Base-by-base conservation (phyloP, 1,139 yeast genomes). In the Saccharomycopsis phalli region DNA sequence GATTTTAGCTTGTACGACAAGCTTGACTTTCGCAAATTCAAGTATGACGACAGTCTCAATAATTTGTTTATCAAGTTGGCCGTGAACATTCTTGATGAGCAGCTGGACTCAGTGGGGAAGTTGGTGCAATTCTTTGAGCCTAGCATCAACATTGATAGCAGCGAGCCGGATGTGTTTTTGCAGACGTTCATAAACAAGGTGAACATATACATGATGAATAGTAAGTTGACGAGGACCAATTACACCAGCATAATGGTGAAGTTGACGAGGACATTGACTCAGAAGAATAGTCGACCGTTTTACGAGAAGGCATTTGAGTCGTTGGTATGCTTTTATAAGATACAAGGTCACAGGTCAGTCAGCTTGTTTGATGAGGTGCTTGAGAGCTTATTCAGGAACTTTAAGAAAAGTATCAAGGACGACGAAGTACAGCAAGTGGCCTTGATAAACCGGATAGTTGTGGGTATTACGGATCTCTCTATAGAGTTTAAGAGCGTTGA, bases 61-160 rank as follows among this genome's bases (percentile, higher is more conserved):
- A 37, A 37, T 18, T 28, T 17, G 7, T 44, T 44, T 16, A 38
- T 44, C 20, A 44, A 41, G 32, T 34, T 44, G 26, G 47, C 36
- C 7, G 11, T 44, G 20, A 5, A 14, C 3, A 35, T 38, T 3
- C n/a, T 31, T 17, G 14, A 27, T 8, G 23, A 16, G 21, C 18
- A 30, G 11, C 14, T 10, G 19, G 32, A 16, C 10, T n/a, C n/a
- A n/a, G 16, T 19, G 14, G 8, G 13, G 4, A 25, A 38, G 26
- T 30, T 44, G 16, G 47, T 35, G 18, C 45, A 35, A 16, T 42
- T 44, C 26, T 41, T 44, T 38, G 47, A 44, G 28, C 45, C 47
- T 11, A 41, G 37, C 19, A 22, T 41, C n/a, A 38, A 37, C 27
- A 34, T 37, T 13, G 42, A 37, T 26, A 37, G 38, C 10, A 27